These are phyloP conservation scores for Fusarium nanum DNA, from an alignment of 2,329 filamentous ascomycete genomes.

Conservation along the genomic window DNA sequence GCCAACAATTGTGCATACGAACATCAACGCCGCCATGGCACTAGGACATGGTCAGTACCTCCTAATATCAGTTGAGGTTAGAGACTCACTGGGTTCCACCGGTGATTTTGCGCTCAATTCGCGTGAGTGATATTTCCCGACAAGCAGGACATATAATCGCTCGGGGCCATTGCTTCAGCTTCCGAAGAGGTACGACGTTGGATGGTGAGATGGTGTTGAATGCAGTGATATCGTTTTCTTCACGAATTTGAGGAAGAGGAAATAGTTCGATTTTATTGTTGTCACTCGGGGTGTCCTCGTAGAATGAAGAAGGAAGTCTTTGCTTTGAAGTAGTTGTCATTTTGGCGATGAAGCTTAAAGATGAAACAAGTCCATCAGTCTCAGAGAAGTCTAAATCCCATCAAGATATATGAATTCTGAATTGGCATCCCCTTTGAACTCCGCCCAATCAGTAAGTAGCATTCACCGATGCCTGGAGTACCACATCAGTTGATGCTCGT, in stretches of 20 bases:
- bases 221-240: constrained; percentile 7
- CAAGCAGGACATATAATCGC: constrained; percentile 40
- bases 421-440: no score
- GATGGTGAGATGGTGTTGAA: constrained; percentile 39
- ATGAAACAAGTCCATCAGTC: no score
- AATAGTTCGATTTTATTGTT: constrained; percentile 30
- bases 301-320: neutral
- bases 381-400: rapidly evolving
- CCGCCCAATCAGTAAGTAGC: neutral
- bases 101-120: constrained; percentile 39
- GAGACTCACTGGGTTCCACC: constrained; percentile 39
- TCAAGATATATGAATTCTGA: neutral
- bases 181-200: constrained; percentile 30
- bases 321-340: constrained; percentile 17
- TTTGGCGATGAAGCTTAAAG: neutral
- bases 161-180: constrained; percentile 41
- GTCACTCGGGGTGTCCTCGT: neutral
- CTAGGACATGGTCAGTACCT: constrained; percentile 6
- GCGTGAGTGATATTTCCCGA: constrained; percentile 36
- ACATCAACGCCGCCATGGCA: constrained; percentile 38
- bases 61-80: neutral
- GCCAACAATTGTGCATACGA: constrained; percentile 36
- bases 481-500: constrained; percentile 12
- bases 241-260: neutral
- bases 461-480: constrained; percentile 18